Evolutionary conservation across 2,329 filamentous ascomycete genomes (phyloP), one percentile per base, ranked within the genome.

Genomic region (Hypoxylon rubiginosum): DNA sequence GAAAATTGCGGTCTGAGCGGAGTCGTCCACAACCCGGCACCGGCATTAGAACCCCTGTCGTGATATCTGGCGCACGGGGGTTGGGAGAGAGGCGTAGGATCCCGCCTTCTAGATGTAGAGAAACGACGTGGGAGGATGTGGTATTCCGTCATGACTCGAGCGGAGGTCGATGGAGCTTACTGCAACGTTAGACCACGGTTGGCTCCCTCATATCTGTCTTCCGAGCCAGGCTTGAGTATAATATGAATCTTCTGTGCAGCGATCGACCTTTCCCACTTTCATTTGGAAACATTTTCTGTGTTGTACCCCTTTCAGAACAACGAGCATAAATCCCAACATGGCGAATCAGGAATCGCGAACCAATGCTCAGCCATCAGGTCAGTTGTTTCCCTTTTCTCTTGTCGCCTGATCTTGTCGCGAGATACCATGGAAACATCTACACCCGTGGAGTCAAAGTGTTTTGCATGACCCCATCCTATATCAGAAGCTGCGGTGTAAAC

Each of bases 311-410:
- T 49, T 52, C 36, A 41, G 48, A 55, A 24, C 56, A 41, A 46
- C 48, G 28, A 64, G 61, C 65, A 70, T 53, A 11, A 60, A 59
- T 58, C 36, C 41, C 48, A 67, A 64, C 41, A 73, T 73, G 70
- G 50, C 69, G 65, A 69, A 69, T 66, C 64, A 64, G 60, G 56
- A 70, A 51, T 63, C 66, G 62, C 69, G 62, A 39, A 68, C 61
- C 67, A 64, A 43, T 52, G 58, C 71, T 60, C 65, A 72, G 69
- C 67, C 69, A 58, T 63, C 61, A 66, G 70, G 71, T 73, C 68
- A 66, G 70, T 73, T 45, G 50, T 62, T 62, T 65, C 51, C 28
- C 45, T 69, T 56, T 46, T 55, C 53, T 58, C 11, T 34, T 32
- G 43, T 65, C 49, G 53, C 41, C 55, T 56, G 60, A 58, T 62